These are phyloP conservation scores for Penicillium sclerotigenum DNA, from an alignment of 2,329 filamentous ascomycete species.

Conservation along the genomic window DNA sequence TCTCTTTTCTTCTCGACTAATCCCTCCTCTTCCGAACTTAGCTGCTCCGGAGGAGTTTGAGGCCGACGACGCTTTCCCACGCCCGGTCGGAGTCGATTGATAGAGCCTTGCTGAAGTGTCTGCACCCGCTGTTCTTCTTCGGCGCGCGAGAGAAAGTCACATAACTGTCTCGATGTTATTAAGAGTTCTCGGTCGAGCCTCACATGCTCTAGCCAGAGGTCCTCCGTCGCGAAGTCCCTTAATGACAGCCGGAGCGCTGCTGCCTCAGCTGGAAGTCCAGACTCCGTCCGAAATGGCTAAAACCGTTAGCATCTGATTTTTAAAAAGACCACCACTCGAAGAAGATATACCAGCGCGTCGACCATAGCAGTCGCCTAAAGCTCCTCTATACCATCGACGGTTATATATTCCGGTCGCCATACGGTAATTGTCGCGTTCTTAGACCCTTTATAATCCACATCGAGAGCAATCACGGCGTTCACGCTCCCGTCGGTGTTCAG, in stretches of 20 bases:
- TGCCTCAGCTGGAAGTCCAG: constrained; percentile 7
- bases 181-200: constrained; percentile 5
- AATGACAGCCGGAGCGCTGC: neutral
- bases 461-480: constrained; percentile 6
- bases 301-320: neutral
- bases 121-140: neutral
- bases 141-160: constrained; percentile 10
- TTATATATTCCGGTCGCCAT: constrained; percentile 4
- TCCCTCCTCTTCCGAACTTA: constrained; percentile 2
- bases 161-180: constrained; percentile 11
- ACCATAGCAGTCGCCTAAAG: neutral
- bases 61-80: neutral
- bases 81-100: neutral
- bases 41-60: neutral
- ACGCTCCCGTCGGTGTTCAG: constrained; percentile 7
- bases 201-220: neutral
- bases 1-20: neutral
- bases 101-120: neutral
- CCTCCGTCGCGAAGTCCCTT: constrained; percentile 1
- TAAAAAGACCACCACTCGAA: neutral
- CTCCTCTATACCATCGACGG: constrained; percentile 1
- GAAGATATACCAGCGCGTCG: neutral
- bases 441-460: constrained; percentile 7
- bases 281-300: constrained; percentile 3
- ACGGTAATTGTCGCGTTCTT: constrained; percentile 4